Percentiles rank a stretch among this genome's conserved stretches.
phyloP scores from a whole-genome alignment of 2,329 filamentous ascomycete genomes.

The Ceratocystis smalleyi region DNA sequence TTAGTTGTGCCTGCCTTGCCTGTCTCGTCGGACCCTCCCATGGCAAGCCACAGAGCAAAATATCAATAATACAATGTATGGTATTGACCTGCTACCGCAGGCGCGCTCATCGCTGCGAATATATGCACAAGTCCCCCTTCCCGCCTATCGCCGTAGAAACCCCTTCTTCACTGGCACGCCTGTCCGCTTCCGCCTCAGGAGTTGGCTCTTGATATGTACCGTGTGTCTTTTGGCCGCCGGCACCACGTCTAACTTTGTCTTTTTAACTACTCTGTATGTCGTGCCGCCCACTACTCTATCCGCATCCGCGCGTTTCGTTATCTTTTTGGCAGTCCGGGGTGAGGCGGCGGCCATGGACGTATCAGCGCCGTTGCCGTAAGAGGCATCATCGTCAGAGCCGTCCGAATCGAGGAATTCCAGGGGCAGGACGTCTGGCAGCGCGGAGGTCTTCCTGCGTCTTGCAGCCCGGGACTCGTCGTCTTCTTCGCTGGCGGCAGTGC shows the following conservation, averaged over 20 bases:
- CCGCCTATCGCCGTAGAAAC: constrained; percentile 23
- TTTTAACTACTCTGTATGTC: constrained; percentile 35
- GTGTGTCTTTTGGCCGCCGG: constrained; percentile 33
- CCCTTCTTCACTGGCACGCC: constrained; percentile 30
- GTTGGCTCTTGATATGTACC: constrained; percentile 28
- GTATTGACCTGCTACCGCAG: too few species aligned
- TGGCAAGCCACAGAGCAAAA: too few species aligned
- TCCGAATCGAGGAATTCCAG: constrained; percentile 41
- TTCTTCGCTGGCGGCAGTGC: neutral
- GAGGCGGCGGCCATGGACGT: constrained; percentile 24
- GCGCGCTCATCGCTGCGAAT: too few species aligned
- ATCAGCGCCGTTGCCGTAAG: constrained; percentile 17
- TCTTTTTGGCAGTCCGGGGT: neutral
- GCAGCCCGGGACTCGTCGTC: neutral
- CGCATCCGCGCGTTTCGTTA: constrained; percentile 24
- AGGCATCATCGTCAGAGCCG: constrained; percentile 20
- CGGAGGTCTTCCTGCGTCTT: neutral
- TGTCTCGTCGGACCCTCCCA: too few species aligned
- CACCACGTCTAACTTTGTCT: constrained; percentile 32
- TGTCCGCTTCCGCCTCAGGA: constrained; percentile 32
- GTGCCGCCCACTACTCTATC: constrained; percentile 39
- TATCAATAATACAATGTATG: too few species aligned
- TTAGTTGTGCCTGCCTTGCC: too few species aligned
- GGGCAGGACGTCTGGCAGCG: constrained; percentile 34
- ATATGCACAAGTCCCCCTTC: neutral